Evolutionary conservation across 441 rosid genomes (phyloP), one percentile per base, ranked within the genome.

Genomic region (Jatropha podagrica): DNA sequence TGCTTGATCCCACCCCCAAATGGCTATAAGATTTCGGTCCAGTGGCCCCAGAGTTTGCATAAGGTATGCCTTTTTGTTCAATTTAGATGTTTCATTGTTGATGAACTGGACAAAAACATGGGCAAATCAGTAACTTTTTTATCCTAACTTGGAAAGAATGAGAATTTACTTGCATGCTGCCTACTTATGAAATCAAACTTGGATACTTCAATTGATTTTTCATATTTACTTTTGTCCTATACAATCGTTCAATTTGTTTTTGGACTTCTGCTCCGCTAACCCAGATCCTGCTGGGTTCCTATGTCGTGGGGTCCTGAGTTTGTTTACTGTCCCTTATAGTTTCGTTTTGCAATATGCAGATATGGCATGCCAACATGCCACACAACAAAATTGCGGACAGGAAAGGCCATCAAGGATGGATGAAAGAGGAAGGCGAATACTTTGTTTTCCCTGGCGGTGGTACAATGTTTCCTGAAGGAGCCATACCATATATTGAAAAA

Each of bases 371-470:
- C 51, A 95, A 95, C 79, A 91, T 92, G 97, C 98, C 99, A 3
- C 89, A 93, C 76, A 88, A 93, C 74, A 93, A 95, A 76, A 89
- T 95, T 79, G 99, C 99, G 2, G 92, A 90, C 77, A 85, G 98
- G 89, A 95, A 95, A 81, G 98, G 99, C 14, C 98, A 93, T 71
- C 99, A 93, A 77, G 98, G 98, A 77, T 95, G 99, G 99, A 93
- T 93, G 98, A 93, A 92, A 84, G 85, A 83, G 81, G 94, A 89
- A 58, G 97, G 95, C 1, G 92, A 87, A 32, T 79, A 91, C 81
- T 92, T 96, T 73, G 76, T 83, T 68, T 96, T 96, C 66, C 99
- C 99, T 13, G 98, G 97, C 44, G 99, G 98, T 12, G 98, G 97
- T 71, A 93, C 99, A 0, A 93, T 96, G 99, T 95, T 93, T 54